These are phyloP conservation scores for Boletellus sp. DNA, from an alignment of 768 basidiomycete genomes.

Conservation along the genomic window DNA sequence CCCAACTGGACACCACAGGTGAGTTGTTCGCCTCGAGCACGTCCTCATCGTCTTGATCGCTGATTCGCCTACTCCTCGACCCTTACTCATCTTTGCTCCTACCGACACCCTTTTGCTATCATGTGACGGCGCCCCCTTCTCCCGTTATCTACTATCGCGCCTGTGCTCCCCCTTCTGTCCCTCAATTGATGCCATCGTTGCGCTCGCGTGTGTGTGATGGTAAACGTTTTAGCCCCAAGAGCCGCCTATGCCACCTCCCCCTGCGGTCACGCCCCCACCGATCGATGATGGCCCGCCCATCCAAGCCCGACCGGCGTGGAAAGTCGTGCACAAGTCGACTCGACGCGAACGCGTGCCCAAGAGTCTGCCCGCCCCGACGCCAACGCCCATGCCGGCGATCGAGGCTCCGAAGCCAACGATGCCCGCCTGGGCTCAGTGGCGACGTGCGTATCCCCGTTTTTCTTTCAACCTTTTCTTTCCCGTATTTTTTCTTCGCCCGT, in stretches of 20 bases:
- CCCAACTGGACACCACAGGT: conserved; percentile 72
- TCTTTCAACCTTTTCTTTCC: no score
- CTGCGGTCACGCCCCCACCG: conserved; percentile 42
- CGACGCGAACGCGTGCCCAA: conserved; percentile 48
- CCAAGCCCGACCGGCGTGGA: conserved; percentile 70
- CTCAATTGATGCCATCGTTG: no score
- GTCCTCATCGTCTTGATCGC: neutral
- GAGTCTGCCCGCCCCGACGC: conserved; percentile 35
- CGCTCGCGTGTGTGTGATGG: no score
- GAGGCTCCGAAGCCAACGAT: conserved; percentile 48
- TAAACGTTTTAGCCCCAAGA: conserved; percentile 27
- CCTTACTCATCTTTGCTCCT: no score
- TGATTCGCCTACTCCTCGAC: neutral
- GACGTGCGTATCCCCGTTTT: conserved; percentile 52
- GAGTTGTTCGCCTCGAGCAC: conserved; percentile 18
- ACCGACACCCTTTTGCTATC: neutral
- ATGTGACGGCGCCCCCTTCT: neutral
- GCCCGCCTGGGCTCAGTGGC: conserved; percentile 86
- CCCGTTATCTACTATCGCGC: no score
- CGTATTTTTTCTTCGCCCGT: no score
- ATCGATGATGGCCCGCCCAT: conserved; percentile 43
- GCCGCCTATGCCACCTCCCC: conserved; percentile 35
- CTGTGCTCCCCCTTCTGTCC: no score
- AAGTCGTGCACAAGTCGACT: conserved; percentile 63
- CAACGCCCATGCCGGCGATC: conserved; percentile 35